phyloP scores from a whole-genome alignment of 805 yeast genomes.

The Naumovozyma castellii region DNA sequence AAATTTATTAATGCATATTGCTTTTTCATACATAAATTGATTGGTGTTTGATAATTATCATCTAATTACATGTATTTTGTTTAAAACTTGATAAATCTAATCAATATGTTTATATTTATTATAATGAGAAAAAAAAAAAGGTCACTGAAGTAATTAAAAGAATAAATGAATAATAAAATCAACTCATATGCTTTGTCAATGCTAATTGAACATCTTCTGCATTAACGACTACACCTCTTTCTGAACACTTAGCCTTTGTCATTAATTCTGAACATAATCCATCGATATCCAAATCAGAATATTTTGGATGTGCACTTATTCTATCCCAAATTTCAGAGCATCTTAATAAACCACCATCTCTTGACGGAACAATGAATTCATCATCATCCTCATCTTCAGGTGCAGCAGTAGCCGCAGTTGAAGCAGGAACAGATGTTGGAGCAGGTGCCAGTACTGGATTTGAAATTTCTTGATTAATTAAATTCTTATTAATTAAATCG shows the following conservation, averaged over 20 bases:
- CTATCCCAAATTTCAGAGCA: conserved; percentile 97
- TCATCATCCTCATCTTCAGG: conserved; percentile 26
- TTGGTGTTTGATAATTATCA: no score
- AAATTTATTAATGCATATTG: no score
- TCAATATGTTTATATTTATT: no score
- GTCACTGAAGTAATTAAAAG: no score
- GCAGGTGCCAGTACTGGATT: background rate
- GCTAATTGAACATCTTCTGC: conserved; percentile 66
- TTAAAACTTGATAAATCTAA: background rate
- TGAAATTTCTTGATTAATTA: conserved; percentile 12
- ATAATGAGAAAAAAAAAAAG: background rate
- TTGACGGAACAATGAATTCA: conserved; percentile 56
- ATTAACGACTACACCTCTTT: conserved; percentile 80
- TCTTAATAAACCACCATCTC: conserved; percentile 47
- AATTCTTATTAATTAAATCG: conserved; percentile 2
- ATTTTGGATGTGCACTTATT: conserved; percentile 86
- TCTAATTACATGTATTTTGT: background rate
- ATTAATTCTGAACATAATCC: conserved; percentile 85
- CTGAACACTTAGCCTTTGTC: conserved; percentile 90
- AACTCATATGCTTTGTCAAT: conserved; percentile 18
- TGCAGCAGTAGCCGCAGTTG: conserved; percentile 2
- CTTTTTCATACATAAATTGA: no score
- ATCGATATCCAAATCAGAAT: conserved; percentile 88
- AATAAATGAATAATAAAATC: background rate
- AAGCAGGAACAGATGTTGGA: conserved; percentile 1